These are phyloP conservation scores for Inga laurina DNA, from an alignment of 306 rosid genomes.

Conservation along the genomic window DNA sequence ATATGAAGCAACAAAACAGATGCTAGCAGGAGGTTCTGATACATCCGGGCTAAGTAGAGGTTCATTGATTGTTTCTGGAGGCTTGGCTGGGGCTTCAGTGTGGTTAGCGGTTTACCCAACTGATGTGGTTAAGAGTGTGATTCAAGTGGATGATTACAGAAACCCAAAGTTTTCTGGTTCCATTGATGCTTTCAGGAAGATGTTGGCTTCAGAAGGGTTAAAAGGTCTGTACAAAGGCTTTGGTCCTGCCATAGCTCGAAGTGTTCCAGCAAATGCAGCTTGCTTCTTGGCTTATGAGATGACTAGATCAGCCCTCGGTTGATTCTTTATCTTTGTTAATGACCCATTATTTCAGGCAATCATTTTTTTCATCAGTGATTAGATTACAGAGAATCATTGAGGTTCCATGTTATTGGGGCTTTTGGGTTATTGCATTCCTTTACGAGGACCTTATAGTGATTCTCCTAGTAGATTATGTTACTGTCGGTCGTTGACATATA, in stretches of 20 bases:
- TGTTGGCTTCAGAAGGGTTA: slow-evolving; percentile 67
- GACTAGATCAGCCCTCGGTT: slow-evolving; percentile 80
- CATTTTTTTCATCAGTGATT: background rate
- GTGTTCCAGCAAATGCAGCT: slow-evolving; percentile 95
- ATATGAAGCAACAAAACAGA: slow-evolving; percentile 75
- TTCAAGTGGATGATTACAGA: slow-evolving; percentile 87
- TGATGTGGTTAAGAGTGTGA: slow-evolving; percentile 88
- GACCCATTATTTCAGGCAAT: slow-evolving; percentile 25
- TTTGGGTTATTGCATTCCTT: too few relatives aligned
- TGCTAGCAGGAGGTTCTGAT: slow-evolving; percentile 80
- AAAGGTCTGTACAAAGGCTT: slow-evolving; percentile 94
- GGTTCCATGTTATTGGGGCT: too few relatives aligned
- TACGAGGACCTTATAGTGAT: too few relatives aligned
- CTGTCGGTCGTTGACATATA: too few relatives aligned
- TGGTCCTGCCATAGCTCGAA: slow-evolving; percentile 91
- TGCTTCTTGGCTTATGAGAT: slow-evolving; percentile 96
- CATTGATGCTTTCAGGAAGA: slow-evolving; percentile 74
- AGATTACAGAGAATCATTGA: background rate
- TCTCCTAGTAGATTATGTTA: too few relatives aligned
- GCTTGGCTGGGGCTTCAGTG: slow-evolving; percentile 85
- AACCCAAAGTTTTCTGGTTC: slow-evolving; percentile 85
- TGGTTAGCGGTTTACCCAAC: slow-evolving; percentile 87
- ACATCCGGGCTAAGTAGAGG: slow-evolving; percentile 82
- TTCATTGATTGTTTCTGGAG: slow-evolving; percentile 82
- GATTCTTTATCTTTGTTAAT: slow-evolving; percentile 18